Evolutionary conservation across 345 rosid genomes (phyloP).

Genomic region (Aquilaria yunnanensis): DNA sequence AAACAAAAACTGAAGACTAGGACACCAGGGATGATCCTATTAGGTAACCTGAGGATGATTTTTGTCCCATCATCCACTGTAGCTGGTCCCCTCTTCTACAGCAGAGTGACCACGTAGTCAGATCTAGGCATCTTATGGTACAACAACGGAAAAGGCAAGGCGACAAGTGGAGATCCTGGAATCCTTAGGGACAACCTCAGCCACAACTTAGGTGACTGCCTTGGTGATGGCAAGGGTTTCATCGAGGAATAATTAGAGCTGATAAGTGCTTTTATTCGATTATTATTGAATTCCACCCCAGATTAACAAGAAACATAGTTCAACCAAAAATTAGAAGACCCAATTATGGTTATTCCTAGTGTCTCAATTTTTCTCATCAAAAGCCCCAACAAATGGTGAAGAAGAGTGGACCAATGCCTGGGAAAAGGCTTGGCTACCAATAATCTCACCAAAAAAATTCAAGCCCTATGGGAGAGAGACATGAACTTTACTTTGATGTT

Average conservation of each 20-base stretch:
- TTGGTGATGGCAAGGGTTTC: slow-evolving; percentile 32
- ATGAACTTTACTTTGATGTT: slow-evolving; percentile 45
- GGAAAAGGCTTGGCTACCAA: slow-evolving; percentile 94
- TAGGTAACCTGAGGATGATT: no score
- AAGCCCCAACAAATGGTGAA: slow-evolving; percentile 31
- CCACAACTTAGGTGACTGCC: slow-evolving; percentile 22
- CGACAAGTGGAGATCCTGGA: slow-evolving; percentile 42
- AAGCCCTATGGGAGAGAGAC: slow-evolving; percentile 81
- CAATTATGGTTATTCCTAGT: slow-evolving; percentile 8
- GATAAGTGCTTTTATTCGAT: slow-evolving; percentile 61
- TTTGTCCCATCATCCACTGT: slow-evolving; percentile 23
- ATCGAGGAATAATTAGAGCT: slow-evolving; percentile 49
- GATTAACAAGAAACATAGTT: slow-evolving; percentile 4
- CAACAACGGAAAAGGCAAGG: slow-evolving; percentile 32
- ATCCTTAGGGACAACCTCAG: slow-evolving; percentile 18
- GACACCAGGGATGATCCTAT: no score
- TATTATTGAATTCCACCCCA: slow-evolving; percentile 6
- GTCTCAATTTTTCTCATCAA: background rate
- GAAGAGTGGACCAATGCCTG: slow-evolving; percentile 92
- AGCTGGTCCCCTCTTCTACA: slow-evolving; percentile 55
- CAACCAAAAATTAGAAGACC: slow-evolving; percentile 7
- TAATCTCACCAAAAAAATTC: slow-evolving; percentile 43
- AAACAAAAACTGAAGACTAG: no score
- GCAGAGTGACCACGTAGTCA: slow-evolving; percentile 43
- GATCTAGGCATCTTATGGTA: slow-evolving; percentile 27